These are phyloP conservation scores for Magnaporthales sp. DNA, from an alignment of 2,329 filamentous ascomycete genomes.

Conservation along the genomic window DNA sequence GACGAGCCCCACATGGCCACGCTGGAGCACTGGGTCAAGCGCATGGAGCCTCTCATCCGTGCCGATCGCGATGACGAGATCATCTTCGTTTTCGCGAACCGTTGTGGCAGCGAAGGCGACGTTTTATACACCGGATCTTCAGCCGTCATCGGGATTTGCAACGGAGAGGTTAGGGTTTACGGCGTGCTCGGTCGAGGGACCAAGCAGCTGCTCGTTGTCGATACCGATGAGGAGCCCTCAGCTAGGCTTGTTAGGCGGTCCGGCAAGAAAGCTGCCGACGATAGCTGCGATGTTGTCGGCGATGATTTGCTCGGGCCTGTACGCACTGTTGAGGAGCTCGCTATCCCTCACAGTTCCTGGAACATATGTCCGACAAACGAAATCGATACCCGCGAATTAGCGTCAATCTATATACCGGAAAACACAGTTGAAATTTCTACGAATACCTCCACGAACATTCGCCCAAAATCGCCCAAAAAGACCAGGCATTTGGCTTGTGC, in stretches of 20 bases:
- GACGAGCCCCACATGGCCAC: conserved; percentile 63
- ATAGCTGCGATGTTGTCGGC: neutral
- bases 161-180: conserved; percentile 59
- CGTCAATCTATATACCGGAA: neutral
- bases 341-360: neutral
- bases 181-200: conserved; percentile 62
- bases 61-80: conserved; percentile 45
- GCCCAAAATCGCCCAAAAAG: neutral
- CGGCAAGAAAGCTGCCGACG: neutral
- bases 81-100: conserved; percentile 63
- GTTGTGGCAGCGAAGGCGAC: conserved; percentile 56
- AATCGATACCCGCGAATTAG: neutral
- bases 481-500: neutral
- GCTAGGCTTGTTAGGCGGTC: conserved; percentile 31
- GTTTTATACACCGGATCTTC: conserved; percentile 67
- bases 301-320: no score
- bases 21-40: conserved; percentile 64
- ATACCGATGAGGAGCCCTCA: conserved; percentile 40
- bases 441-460: neutral
- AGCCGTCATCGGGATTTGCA: conserved; percentile 56
- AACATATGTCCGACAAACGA: neutral
- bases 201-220: conserved; percentile 59
- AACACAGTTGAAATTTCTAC: neutral
- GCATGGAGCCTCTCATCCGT: conserved; percentile 57
- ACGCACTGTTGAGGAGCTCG: neutral